Base-by-base conservation (phyloP, 371 early-diverging fungal genomes). In the Catenaria anguillulae region DNA sequence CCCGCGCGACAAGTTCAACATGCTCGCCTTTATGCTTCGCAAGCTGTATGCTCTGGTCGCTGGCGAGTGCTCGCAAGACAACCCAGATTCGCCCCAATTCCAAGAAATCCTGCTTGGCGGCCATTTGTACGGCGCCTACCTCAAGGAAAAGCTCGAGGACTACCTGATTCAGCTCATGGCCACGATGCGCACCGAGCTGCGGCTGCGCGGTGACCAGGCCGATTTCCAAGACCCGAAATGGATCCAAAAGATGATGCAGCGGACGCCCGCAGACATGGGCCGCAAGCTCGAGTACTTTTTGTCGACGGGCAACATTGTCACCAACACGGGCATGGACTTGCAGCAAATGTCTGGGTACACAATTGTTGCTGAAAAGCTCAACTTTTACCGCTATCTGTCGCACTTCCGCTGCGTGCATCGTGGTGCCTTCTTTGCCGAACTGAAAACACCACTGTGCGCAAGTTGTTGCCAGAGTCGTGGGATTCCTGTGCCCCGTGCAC, bases 321-420 rank as follows among this genome's bases (percentile, higher is more conserved):
- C 81, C 61, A 85, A 81, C 54, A 85, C 89, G 17, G 96, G 97
- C 62, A 75, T 97, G 62, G 99, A 98, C 80, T 78, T 98, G 75
- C 89, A 91, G 67, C 97, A 98, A 76, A 69, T 78, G 36, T 81
- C 91, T 21, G 99, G 99, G 29, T 97, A 91, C 77, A 92, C 94
- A 0, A 90, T 99, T 61, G 84, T 96, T 31, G 99, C 98, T 21
- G 99, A 99, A 75, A 92, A 96, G 77, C 85, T 99, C 35, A 99
- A 99, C 77, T 98, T 88, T 68, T 87, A 88, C 72, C 88, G 99
- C 69, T 99, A 91, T 75, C 71, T 99, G 66, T 86, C 95, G 37
- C 98, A 99, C 75, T 99, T 99, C 81, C 87, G 93, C 48, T 92
- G 93, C 77, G 85, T 99, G 68, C 97, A 97, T 79, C 88, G 99